A percentile compares a stretch with the other conserved stretches of the same genome.
Conservation (phyloP, 2,329 filamentous ascomycete species). For the Talaromyces sp. region DNA sequence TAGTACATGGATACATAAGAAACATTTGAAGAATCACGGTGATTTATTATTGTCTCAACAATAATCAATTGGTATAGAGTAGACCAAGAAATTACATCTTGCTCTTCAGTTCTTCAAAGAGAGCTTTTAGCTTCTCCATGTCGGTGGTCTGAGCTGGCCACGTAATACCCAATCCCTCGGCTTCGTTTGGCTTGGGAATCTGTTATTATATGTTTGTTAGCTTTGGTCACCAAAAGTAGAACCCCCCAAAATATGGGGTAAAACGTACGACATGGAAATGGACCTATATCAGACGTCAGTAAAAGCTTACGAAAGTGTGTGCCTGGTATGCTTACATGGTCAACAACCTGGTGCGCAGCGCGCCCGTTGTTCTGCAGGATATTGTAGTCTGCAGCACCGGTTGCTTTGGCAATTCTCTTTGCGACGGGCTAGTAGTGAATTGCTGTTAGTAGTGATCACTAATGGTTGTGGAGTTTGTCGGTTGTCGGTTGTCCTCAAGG, state of each 20-base stretch:
- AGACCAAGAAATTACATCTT: conserved; percentile 61
- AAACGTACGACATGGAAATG: conserved; percentile 82
- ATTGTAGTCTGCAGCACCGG: conserved; percentile 78
- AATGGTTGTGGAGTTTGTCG: not conserved
- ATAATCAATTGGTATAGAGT: not conserved
- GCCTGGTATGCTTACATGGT: conserved; percentile 61
- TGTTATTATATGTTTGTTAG: conserved; percentile 32
- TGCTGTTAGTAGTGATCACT: not conserved
- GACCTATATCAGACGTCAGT: conserved; percentile 48
- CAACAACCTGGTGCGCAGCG: conserved; percentile 85
- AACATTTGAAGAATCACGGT: not conserved
- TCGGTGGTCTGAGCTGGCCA: conserved; percentile 75
- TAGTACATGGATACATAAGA: not conserved
- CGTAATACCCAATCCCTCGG: conserved; percentile 69
- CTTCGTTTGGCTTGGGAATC: conserved; percentile 89
- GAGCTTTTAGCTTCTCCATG: conserved; percentile 75
- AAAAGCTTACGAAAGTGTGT: not conserved
- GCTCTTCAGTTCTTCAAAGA: conserved; percentile 77
- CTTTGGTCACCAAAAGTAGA: not conserved
- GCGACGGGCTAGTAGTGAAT: conserved; percentile 57
- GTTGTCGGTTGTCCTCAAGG: conserved; percentile 10
- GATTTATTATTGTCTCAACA: not conserved
- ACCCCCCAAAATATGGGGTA: too few species aligned
- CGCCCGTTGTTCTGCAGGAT: conserved; percentile 93
- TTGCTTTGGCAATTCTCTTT: conserved; percentile 78